Conservation (phyloP, 805 yeast genomes). For the Aciculoconidium aculeatum region DNA sequence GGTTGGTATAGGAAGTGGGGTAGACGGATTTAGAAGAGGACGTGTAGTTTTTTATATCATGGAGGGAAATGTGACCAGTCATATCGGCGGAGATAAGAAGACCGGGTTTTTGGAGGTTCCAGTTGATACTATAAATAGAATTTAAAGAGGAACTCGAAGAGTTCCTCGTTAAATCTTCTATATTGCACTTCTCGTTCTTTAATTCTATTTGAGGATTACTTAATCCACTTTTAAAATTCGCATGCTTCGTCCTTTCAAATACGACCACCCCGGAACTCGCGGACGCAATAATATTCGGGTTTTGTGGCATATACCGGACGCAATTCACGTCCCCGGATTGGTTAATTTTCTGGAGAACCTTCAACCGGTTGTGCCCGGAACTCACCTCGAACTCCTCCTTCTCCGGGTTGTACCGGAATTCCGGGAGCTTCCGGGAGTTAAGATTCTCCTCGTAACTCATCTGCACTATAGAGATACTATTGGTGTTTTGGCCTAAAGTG, state of each 20-base stretch:
- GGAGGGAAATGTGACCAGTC: constrained; percentile 58
- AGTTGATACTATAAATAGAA: constrained; percentile 67
- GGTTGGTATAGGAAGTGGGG: constrained; percentile 21
- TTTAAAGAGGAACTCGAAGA: no score
- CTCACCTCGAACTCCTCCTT: constrained; percentile 34
- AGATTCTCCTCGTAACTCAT: constrained; percentile 26
- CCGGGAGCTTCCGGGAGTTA: constrained; percentile 27
- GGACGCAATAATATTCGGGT: constrained; percentile 76
- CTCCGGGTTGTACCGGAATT: constrained; percentile 31
- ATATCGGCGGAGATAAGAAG: constrained; percentile 53
- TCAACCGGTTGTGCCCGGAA: constrained; percentile 22
- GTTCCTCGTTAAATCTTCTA: constrained; percentile 22
- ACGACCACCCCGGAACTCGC: constrained; percentile 64
- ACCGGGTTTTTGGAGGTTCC: constrained; percentile 68
- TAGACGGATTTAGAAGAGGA: constrained; percentile 1
- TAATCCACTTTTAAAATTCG: constrained; percentile 30
- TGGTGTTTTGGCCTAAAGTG: constrained; percentile 54
- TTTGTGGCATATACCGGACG: constrained; percentile 74
- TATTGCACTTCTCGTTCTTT: constrained; percentile 18
- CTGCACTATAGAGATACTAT: constrained; percentile 36
- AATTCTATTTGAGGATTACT: no score
- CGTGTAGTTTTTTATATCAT: constrained; percentile 52
- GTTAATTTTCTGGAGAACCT: constrained; percentile 50
- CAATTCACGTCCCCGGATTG: constrained; percentile 71
- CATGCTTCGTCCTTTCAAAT: constrained; percentile 80